Percentiles rank a stretch among this genome's conserved stretches.
phyloP scores from a whole-genome alignment of 495 filamentous ascomycete species.

The Lentithecium fluviatile region DNA sequence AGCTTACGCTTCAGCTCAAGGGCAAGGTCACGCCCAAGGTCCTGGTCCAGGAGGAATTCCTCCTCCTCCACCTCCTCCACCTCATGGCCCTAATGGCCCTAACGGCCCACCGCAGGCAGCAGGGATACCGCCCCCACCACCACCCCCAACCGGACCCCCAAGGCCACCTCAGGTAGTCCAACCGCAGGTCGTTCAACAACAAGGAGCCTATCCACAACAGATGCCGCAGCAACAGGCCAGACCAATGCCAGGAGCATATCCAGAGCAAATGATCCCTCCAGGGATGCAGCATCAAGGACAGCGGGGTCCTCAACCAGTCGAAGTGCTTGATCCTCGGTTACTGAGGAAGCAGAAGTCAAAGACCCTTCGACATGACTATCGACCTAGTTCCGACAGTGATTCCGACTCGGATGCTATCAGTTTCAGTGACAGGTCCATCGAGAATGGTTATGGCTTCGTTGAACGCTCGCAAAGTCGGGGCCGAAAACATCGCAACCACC shows the following conservation, averaged over 20 bases:
- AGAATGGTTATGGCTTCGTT: neutral
- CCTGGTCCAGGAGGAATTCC: neutral
- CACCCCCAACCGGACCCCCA: neutral
- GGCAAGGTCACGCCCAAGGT: constrained; percentile 3
- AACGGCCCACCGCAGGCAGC: neutral
- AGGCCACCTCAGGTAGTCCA: neutral
- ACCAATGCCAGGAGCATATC: constrained; percentile 10
- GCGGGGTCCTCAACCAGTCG: neutral
- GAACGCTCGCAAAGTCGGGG: neutral
- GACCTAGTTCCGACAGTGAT: neutral
- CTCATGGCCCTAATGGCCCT: neutral
- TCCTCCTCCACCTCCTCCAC: constrained; percentile 4
- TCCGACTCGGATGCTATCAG: neutral
- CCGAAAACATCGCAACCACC: neutral
- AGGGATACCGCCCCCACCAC: constrained; percentile 2
- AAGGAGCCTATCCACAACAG: constrained; percentile 1
- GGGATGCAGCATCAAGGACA: neutral
- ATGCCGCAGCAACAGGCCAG: neutral
- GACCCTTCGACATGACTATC: neutral
- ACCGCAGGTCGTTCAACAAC: neutral
- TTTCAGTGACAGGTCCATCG: neutral
- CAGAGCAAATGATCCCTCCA: neutral
- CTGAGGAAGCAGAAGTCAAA: constrained; percentile 9
- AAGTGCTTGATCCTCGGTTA: neutral
- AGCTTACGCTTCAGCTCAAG: neutral